Conservation (phyloP, 2,329 filamentous ascomycete species). For the Hymenoscyphus occultus region DNA sequence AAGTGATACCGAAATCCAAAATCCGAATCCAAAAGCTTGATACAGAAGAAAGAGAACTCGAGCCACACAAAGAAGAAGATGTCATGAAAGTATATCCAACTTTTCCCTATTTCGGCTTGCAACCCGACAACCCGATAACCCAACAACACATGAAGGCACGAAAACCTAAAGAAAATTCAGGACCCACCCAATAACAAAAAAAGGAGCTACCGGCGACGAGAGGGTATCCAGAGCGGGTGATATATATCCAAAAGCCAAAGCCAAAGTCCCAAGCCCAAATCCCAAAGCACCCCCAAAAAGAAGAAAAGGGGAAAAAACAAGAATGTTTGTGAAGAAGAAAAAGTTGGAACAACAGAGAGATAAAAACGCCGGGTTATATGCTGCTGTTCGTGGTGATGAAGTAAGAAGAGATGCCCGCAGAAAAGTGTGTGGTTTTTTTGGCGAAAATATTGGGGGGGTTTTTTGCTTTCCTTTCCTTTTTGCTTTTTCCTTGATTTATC, state of each 20-base stretch:
- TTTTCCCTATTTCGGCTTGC: not conserved
- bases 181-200: not conserved
- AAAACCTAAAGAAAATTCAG: not conserved
- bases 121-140: not conserved
- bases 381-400: slow-evolving; percentile 1
- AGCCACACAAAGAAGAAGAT: not conserved
- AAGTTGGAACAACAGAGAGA: too few species aligned
- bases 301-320: not conserved
- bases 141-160: not conserved
- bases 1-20: not conserved
- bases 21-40: not conserved
- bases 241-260: not conserved
- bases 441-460: too few species aligned
- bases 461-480: too few species aligned
- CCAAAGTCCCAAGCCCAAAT: too few species aligned
- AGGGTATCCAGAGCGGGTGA: slow-evolving; percentile 6
- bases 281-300: not conserved
- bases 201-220: not conserved
- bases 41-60: not conserved
- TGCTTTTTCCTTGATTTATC: too few species aligned
- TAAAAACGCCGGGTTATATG: not conserved
- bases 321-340: not conserved
- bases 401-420: not conserved
- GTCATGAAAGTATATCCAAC: not conserved
- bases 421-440: not conserved